These are phyloP conservation scores for Inga oerstediana DNA, from an alignment of 306 rosid species.

Conservation along the genomic window DNA sequence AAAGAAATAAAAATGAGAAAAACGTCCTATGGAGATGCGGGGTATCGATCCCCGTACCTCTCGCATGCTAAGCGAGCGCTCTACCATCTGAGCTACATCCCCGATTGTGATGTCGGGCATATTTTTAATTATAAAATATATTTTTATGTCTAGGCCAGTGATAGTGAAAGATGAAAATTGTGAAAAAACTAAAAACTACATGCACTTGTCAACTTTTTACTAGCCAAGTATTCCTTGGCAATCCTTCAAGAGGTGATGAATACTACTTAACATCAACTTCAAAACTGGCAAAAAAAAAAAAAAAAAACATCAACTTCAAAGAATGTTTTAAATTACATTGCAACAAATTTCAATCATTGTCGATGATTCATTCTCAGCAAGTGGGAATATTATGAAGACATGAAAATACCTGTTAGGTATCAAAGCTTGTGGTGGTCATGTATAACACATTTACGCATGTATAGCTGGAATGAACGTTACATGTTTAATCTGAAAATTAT, in stretches of 20 bases:
- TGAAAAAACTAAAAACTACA: no score
- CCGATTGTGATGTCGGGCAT: neutral
- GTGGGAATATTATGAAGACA: neutral
- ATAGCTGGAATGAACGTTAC: neutral
- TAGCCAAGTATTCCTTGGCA: no score
- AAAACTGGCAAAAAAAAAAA: no score
- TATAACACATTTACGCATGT: no score
- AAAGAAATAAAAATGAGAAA: neutral
- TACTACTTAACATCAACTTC: neutral
- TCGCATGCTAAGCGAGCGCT: conserved; percentile 86
- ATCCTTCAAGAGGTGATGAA: neutral
- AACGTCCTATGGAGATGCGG: conserved; percentile 35
- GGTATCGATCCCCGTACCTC: conserved; percentile 79
- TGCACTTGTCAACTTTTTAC: no score
- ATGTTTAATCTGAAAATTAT: neutral
- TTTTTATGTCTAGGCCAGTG: no score
- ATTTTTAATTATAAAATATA: no score
- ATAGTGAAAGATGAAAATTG: no score
- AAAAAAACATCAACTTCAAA: neutral
- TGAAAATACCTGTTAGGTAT: neutral
- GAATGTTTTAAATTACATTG: neutral
- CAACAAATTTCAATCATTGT: neutral
- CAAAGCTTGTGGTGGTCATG: neutral
- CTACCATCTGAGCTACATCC: conserved; percentile 86
- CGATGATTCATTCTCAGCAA: neutral